Evolutionary conservation across 176 grass and related monocot genomes (phyloP).

Genomic region (Oryza australiensis): DNA sequence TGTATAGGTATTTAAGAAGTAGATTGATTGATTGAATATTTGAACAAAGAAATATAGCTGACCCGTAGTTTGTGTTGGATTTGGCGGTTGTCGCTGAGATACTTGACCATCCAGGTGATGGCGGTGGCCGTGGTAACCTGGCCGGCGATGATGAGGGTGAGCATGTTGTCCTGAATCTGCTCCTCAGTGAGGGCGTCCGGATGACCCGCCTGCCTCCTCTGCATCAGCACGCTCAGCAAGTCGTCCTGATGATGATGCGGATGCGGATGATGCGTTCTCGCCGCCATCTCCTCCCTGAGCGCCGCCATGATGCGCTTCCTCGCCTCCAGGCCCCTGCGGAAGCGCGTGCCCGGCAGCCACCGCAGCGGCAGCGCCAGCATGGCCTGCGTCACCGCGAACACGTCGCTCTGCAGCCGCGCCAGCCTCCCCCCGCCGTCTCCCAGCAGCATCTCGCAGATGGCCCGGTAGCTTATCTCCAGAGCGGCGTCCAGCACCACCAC

Average conservation of each 20-base stretch:
- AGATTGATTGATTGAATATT: no score
- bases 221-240: not conserved
- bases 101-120: slow-evolving; percentile 94
- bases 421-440: slow-evolving; percentile 32
- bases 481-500: slow-evolving; percentile 67
- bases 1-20: no score
- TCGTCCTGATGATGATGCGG: not conserved
- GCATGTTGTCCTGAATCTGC: slow-evolving; percentile 83
- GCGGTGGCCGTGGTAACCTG: slow-evolving; percentile 86
- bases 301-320: slow-evolving; percentile 65
- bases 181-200: slow-evolving; percentile 54
- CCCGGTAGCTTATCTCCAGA: slow-evolving; percentile 60
- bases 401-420: slow-evolving; percentile 51
- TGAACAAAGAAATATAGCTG: no score
- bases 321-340: slow-evolving; percentile 66
- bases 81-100: slow-evolving; percentile 62
- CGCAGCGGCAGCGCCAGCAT: slow-evolving; percentile 76
- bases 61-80: slow-evolving; percentile 67
- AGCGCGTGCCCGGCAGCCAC: slow-evolving; percentile 65
- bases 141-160: slow-evolving; percentile 90
- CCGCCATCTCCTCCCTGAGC: slow-evolving; percentile 52
- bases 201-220: slow-evolving; percentile 4
- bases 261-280: not conserved
- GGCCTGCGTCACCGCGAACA: slow-evolving; percentile 66
- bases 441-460: slow-evolving; percentile 87